Percentiles rank a stretch among this genome's conserved stretches.
phyloP scores from a whole-genome alignment of 2,329 filamentous ascomycete genomes.

The Aspergillus glaucus region DNA sequence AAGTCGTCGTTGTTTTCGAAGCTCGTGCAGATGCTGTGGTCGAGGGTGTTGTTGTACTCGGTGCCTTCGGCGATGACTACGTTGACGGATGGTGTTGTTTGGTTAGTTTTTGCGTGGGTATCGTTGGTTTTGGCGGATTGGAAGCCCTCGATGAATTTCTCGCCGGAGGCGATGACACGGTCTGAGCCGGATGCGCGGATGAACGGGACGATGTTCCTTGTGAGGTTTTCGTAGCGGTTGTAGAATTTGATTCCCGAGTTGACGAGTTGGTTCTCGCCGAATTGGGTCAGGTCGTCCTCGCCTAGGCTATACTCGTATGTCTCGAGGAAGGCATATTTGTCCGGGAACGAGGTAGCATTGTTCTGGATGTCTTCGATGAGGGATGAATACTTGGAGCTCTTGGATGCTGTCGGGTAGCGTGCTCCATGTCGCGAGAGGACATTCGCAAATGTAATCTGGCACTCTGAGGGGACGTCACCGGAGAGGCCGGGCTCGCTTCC shows the following conservation, averaged over 20 bases:
- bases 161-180: conserved; percentile 67
- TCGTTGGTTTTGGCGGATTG: conserved; percentile 50
- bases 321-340: conserved; percentile 62
- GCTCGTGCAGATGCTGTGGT: conserved; percentile 62
- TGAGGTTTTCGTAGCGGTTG: conserved; percentile 61
- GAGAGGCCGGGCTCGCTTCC: conserved; percentile 54
- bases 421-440: conserved; percentile 80
- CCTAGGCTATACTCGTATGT: conserved; percentile 67
- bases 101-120: conserved; percentile 30
- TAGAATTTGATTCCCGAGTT: conserved; percentile 74
- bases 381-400: conserved; percentile 57
- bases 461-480: conserved; percentile 56
- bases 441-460: conserved; percentile 71
- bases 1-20: conserved; percentile 59
- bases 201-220: conserved; percentile 57
- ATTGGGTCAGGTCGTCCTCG: conserved; percentile 60
- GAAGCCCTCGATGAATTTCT: conserved; percentile 71
- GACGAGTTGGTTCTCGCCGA: conserved; percentile 64
- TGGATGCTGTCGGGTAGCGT: conserved; percentile 67
- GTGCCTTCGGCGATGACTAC: conserved; percentile 61
- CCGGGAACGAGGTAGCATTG: conserved; percentile 49
- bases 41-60: conserved; percentile 73
- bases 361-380: conserved; percentile 63
- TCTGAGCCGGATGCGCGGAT: conserved; percentile 63
- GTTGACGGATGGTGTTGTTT: conserved; percentile 53